Percentiles rank a stretch among this genome's conserved stretches.
Evolutionary conservation across 129 eudicot genomes (phyloP).

Genomic region (Calendula officinalis): DNA sequence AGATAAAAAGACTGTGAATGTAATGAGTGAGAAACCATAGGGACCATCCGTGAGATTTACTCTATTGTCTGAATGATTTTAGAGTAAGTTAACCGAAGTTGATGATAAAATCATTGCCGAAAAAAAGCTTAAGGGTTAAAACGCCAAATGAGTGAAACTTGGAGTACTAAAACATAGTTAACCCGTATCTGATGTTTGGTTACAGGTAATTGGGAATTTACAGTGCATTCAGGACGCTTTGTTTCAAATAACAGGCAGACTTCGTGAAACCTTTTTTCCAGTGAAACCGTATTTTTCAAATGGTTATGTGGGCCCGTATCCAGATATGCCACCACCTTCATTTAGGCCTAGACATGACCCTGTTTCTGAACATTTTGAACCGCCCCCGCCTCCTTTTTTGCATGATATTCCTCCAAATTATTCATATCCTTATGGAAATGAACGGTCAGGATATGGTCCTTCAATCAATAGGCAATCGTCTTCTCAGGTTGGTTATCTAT

Average conservation of each 20-base stretch:
- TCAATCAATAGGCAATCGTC: constrained; percentile 29
- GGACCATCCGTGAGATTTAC: too few species aligned
- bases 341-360: constrained; percentile 57
- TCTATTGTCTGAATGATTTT: too few species aligned
- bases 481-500: constrained; percentile 43
- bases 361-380: constrained; percentile 40
- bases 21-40: too few species aligned
- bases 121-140: too few species aligned
- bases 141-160: too few species aligned
- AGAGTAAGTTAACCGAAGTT: too few species aligned
- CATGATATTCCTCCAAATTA: constrained; percentile 33
- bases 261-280: constrained; percentile 50
- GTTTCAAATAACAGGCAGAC: constrained; percentile 59
- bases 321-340: constrained; percentile 52
- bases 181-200: neutral
- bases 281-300: constrained; percentile 33
- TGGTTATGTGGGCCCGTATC: constrained; percentile 33
- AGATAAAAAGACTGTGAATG: too few species aligned
- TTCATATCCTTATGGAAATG: constrained; percentile 46
- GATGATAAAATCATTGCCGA: too few species aligned
- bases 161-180: too few species aligned
- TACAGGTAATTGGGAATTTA: constrained; percentile 54
- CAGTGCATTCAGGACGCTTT: constrained; percentile 57
- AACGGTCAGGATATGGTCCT: constrained; percentile 41
- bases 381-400: constrained; percentile 31